Evolutionary conservation across 2,329 filamentous ascomycete genomes (phyloP).

Genomic region (Xylaria sp.): DNA sequence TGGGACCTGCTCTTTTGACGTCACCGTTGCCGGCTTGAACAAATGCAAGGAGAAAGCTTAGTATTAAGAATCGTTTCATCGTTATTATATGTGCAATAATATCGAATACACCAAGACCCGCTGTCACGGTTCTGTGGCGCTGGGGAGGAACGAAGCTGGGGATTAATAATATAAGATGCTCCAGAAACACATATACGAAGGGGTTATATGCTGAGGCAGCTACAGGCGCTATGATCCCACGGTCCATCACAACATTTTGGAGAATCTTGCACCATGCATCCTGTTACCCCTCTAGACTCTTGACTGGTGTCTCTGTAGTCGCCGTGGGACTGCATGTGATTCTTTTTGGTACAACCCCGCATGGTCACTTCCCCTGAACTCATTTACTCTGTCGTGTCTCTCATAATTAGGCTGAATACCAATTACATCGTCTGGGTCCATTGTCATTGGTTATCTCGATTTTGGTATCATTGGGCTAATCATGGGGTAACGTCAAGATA

Average conservation of each 20-base stretch:
- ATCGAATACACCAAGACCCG: slow-evolving; percentile 2
- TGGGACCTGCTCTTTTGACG: slow-evolving; percentile 1
- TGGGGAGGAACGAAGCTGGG: not conserved
- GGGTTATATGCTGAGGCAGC: not conserved
- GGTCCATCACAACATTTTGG: not conserved
- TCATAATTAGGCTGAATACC: slow-evolving; percentile 20
- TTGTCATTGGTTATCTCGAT: not conserved
- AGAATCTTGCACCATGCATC: not conserved
- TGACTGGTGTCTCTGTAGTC: slow-evolving; percentile 3
- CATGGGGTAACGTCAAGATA: not conserved
- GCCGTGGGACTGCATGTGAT: slow-evolving; percentile 10
- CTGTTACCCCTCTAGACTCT: slow-evolving; percentile 13
- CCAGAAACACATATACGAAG: not conserved
- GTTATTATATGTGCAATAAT: slow-evolving; percentile 2
- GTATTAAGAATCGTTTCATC: slow-evolving; percentile 16
- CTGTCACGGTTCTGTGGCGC: not conserved
- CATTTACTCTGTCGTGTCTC: slow-evolving; percentile 2
- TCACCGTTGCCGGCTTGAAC: slow-evolving; percentile 1
- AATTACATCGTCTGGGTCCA: slow-evolving; percentile 10
- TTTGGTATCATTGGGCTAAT: not conserved
- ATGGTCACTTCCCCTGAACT: not conserved
- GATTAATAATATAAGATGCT: not conserved
- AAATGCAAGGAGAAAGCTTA: slow-evolving; percentile 9
- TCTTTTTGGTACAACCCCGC: slow-evolving; percentile 7
- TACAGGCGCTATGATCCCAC: not conserved